A percentile compares a stretch with the other conserved stretches of the same genome.
Conservation (phyloP, 352 stramenopile species). For the Elongisporangium senticosum region DNA sequence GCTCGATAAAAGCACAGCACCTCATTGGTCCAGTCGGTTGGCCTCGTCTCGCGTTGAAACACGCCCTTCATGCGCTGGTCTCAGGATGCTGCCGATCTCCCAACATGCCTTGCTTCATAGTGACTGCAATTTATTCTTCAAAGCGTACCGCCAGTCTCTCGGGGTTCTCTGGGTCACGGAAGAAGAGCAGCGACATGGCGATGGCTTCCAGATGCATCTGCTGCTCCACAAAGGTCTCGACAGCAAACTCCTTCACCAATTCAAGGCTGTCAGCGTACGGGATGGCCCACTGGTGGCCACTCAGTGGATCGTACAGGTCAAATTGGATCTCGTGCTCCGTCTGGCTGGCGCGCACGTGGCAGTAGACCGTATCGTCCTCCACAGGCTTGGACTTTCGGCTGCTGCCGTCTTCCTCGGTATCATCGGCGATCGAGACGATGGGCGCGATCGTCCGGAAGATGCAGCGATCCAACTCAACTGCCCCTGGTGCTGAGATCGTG, state of each 20-base stretch:
- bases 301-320: conserved; percentile 29
- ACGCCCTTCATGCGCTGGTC: no score
- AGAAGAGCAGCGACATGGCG: conserved; percentile 42
- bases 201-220: conserved; percentile 59
- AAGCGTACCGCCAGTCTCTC: conserved; percentile 35
- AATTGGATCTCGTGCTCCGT: conserved; percentile 21
- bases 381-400: conserved; percentile 3
- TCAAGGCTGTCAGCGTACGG: conserved; percentile 45
- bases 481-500: not conserved
- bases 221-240: conserved; percentile 50
- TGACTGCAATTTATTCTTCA: conserved; percentile 27
- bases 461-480: conserved; percentile 30
- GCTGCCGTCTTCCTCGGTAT: conserved; percentile 9
- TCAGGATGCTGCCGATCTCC: no score
- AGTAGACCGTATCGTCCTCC: conserved; percentile 23
- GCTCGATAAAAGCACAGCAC: no score
- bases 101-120: not conserved
- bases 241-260: conserved; percentile 43
- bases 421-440: conserved; percentile 28
- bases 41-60: no score
- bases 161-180: conserved; percentile 12
- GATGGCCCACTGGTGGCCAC: conserved; percentile 19
- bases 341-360: conserved; percentile 28
- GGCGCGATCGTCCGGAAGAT: conserved; percentile 30
- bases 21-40: no score